These are phyloP conservation scores for Oryza punctata DNA, from an alignment of 176 grass and related monocot genomes.

Conservation along the genomic window DNA sequence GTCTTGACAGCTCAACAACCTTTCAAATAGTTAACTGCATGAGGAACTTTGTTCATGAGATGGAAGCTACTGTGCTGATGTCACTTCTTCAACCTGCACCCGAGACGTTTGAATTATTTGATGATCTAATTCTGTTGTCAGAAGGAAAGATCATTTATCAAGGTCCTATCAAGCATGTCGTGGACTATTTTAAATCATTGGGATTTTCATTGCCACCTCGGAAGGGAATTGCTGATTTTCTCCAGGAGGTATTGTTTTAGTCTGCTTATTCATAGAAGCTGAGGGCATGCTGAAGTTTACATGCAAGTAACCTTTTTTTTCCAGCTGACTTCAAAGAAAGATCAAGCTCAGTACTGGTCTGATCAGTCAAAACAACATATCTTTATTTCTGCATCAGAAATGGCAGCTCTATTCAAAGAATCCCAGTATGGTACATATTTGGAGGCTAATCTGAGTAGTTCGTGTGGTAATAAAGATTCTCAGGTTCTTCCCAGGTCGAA, in stretches of 20 bases:
- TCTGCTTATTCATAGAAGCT: constrained; percentile 2
- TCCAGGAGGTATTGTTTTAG: constrained; percentile 57
- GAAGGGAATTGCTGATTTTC: constrained; percentile 76
- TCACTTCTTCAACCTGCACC: constrained; percentile 84
- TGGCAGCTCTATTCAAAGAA: constrained; percentile 60
- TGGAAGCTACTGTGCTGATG: constrained; percentile 81
- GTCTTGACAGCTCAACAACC: constrained; percentile 80
- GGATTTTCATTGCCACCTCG: constrained; percentile 69
- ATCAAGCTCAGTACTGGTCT: constrained; percentile 78
- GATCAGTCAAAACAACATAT: constrained; percentile 49
- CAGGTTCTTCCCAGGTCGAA: constrained; percentile 61
- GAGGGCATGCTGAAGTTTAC: background rate
- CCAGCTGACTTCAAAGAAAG: constrained; percentile 75
- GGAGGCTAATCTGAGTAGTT: constrained; percentile 20
- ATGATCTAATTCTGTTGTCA: constrained; percentile 75
- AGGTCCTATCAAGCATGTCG: constrained; percentile 46
- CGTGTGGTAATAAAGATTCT: constrained; percentile 25
- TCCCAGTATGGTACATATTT: constrained; percentile 52
- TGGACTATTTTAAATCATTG: constrained; percentile 59
- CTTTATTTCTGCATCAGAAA: constrained; percentile 52
- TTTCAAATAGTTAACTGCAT: constrained; percentile 78
- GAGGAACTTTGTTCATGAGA: constrained; percentile 79
- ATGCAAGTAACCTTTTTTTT: constrained; percentile 12
- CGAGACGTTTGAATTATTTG: constrained; percentile 82
- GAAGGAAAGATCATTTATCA: constrained; percentile 78